Conservation (phyloP, 2,329 filamentous ascomycete genomes). For the Colletotrichum tropicicola region DNA sequence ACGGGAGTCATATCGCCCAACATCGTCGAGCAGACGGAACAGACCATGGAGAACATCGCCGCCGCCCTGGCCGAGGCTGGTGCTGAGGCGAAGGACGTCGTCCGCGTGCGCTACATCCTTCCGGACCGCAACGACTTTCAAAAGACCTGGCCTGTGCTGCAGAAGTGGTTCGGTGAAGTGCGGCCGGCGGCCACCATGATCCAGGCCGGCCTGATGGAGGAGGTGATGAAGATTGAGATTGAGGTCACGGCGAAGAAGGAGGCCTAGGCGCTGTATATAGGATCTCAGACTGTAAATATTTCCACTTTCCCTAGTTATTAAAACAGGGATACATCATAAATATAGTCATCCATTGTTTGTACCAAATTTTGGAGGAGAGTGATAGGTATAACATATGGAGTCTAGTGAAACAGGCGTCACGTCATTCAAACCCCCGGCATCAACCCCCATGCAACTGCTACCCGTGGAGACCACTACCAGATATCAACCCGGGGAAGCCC, state of each 20-base stretch:
- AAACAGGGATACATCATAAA: no score
- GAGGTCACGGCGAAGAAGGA: slow-evolving; percentile 48
- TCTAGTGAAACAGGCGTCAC: no score
- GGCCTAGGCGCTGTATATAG: neutral
- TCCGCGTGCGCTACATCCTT: slow-evolving; percentile 62
- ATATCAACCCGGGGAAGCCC: no score
- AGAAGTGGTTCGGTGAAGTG: slow-evolving; percentile 58
- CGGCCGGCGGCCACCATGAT: slow-evolving; percentile 64
- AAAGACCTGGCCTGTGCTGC: slow-evolving; percentile 58
- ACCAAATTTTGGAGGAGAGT: no score
- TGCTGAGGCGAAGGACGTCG: slow-evolving; percentile 53
- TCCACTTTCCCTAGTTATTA: no score
- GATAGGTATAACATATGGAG: no score
- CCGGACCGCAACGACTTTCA: slow-evolving; percentile 57
- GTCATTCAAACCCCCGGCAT: no score
- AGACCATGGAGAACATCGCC: slow-evolving; percentile 57
- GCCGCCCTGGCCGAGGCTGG: slow-evolving; percentile 54
- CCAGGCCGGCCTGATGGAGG: slow-evolving; percentile 59
- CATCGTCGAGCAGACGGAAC: slow-evolving; percentile 58
- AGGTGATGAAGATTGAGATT: slow-evolving; percentile 55
- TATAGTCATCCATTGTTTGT: no score
- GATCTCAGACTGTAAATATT: no score
- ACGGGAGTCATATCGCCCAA: slow-evolving; percentile 54
- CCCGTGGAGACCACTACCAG: no score
- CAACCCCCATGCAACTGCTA: no score